Base-by-base conservation (phyloP, 106 monocot genomes). In the Platanthera zijinensis region DNA sequence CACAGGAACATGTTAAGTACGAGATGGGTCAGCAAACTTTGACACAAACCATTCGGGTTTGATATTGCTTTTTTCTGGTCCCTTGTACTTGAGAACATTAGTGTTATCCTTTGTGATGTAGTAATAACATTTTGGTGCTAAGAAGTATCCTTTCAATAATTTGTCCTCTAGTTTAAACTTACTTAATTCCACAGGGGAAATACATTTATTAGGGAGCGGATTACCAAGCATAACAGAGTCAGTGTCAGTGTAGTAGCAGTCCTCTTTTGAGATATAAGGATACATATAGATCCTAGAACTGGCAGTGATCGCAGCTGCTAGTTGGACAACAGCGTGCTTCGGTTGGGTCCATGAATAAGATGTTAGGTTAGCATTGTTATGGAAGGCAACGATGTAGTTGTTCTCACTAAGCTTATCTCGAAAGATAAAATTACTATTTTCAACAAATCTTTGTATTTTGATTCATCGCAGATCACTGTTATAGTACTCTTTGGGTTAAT, bases 171-270 rank as follows among this genome's bases (percentile, higher is more conserved):
- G 68, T 39, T 68, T 32, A 4, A 68, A 68, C 68, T 7, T 68
- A 0, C 68, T 32, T 45, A 68, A 68, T 11, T 11, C 45, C 5
- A 4, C 10, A 10, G 68, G 13, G 1, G 68, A 68, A 18, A 63
- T 12, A 0, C 0, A 52, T 52, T 74, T 5, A 15, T 48, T 1
- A 8, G 48, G 51, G 18, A 74, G 74, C 51, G 45, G 47, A 51
- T 12, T 74, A 18, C 74, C 74, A 13, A 74, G 74, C 1, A 74
- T 1, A 10, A n/a, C 74, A n/a, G 74, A 74, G 74, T 74, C 51
- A 6, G 74, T 74, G 51, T 74, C 74, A 2, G 74, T 51, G 19
- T 74, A 74, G 74, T 74, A 74, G 12, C 74, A 74, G 19, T 52
- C 74, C 1, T 74, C 48, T 74, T 50, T 74, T 50, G 48, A 48